Evolutionary conservation across 495 filamentous ascomycete species (phyloP).

Genomic region (Hypoxylon perforatum): DNA sequence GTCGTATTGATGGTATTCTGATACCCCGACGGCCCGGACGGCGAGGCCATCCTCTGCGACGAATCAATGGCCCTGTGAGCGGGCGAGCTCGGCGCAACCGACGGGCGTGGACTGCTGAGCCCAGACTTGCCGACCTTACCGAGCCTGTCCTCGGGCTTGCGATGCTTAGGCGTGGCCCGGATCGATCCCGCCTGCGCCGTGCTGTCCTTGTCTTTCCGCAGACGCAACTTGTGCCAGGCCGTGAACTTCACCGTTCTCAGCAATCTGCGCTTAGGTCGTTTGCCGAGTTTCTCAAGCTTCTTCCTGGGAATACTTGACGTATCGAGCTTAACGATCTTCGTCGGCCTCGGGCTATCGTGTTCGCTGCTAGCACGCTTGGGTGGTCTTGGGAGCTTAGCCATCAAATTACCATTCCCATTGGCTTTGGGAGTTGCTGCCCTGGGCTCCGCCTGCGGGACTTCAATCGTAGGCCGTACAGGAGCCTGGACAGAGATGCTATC

Average conservation of each 20-base stretch:
- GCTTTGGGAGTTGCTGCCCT: constrained; percentile 31
- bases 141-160: constrained; percentile 22
- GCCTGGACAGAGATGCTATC: constrained; percentile 45
- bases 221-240: constrained; percentile 37
- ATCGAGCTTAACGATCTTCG: constrained; percentile 52
- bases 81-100: constrained; percentile 12
- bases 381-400: constrained; percentile 29
- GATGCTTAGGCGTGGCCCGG: constrained; percentile 34
- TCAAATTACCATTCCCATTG: constrained; percentile 31
- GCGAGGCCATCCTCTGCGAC: constrained; percentile 11
- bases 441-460: constrained; percentile 31
- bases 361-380: constrained; percentile 43
- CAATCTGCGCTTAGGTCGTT: constrained; percentile 17
- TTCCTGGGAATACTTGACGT: constrained; percentile 36
- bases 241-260: constrained; percentile 40
- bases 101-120: constrained; percentile 15
- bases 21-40: not conserved
- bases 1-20: constrained; percentile 4
- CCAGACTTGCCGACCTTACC: constrained; percentile 7
- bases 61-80: constrained; percentile 30
- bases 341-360: constrained; percentile 46
- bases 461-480: constrained; percentile 39
- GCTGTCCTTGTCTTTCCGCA: constrained; percentile 12
- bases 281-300: constrained; percentile 26
- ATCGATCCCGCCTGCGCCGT: constrained; percentile 33